Evolutionary conservation across 2,329 filamentous ascomycete genomes (phyloP).

Genomic region (Macrophomina pseudophaseolina): DNA sequence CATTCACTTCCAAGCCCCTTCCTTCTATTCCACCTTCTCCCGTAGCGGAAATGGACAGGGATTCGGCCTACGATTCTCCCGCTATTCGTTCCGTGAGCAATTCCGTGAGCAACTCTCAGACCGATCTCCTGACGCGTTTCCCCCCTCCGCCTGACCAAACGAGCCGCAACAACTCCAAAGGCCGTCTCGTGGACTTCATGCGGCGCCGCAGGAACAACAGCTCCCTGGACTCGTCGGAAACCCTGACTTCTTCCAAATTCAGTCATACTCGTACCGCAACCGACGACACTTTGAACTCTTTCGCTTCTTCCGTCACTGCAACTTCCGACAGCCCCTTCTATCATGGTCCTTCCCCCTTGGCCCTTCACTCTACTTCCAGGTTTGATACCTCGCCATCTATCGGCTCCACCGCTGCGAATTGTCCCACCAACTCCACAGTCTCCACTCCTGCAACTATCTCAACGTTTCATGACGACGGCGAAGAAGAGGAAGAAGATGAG

Average conservation of each 20-base stretch:
- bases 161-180: not conserved
- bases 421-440: slow-evolving; percentile 11
- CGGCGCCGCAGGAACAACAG: slow-evolving; percentile 13
- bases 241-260: slow-evolving; percentile 5
- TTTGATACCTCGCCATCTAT: not conserved
- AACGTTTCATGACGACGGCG: not conserved
- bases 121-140: slow-evolving; percentile 7
- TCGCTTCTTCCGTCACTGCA: not conserved
- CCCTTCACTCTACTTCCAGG: not conserved
- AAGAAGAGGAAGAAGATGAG: not conserved
- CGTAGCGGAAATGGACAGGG: not conserved
- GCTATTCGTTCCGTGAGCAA: slow-evolving; percentile 3
- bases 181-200: slow-evolving; percentile 5
- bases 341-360: not conserved
- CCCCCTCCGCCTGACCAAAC: not conserved
- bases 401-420: slow-evolving; percentile 2
- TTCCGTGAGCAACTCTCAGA: slow-evolving; percentile 7
- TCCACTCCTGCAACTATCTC: slow-evolving; percentile 13
- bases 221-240: not conserved
- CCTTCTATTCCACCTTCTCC: slow-evolving; percentile 12
- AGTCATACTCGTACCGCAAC: slow-evolving; percentile 10
- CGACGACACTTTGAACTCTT: slow-evolving; percentile 7
- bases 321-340: not conserved
- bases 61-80: slow-evolving; percentile 9
- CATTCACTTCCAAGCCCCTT: slow-evolving; percentile 32